Percentiles rank a stretch among this genome's conserved stretches.
Evolutionary conservation across 805 yeast species (phyloP).

Genomic region (Candida sithepensis): DNA sequence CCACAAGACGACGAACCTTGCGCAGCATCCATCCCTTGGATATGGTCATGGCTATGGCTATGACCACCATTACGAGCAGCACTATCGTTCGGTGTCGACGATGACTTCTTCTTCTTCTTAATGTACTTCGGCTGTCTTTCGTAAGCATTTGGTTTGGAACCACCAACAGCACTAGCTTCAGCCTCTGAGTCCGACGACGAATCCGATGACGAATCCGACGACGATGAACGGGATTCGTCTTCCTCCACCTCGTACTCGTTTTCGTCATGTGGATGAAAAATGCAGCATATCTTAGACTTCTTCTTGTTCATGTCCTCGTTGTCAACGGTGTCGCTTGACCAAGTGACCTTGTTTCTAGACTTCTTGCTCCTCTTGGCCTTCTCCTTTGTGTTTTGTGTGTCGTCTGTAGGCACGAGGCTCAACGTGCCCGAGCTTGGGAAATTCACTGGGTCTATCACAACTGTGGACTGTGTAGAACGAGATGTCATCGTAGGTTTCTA

Average conservation of each 20-base stretch:
- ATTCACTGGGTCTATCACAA: conserved; percentile 13
- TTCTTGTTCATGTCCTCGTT: conserved; percentile 87
- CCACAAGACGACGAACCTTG: background rate
- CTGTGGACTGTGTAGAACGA: conserved; percentile 10
- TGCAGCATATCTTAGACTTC: conserved; percentile 88
- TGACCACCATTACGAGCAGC: conserved; percentile 7
- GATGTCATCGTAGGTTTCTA: too few species aligned
- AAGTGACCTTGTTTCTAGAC: conserved; percentile 56
- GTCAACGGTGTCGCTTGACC: conserved; percentile 86
- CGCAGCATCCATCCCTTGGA: background rate
- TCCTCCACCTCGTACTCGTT: conserved; percentile 31
- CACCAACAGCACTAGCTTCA: conserved; percentile 11
- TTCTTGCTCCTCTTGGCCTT: conserved; percentile 17
- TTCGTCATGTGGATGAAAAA: conserved; percentile 75
- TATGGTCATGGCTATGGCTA: conserved; percentile 6
- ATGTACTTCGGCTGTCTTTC: conserved; percentile 75
- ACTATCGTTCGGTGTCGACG: background rate
- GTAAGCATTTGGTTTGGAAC: conserved; percentile 69
- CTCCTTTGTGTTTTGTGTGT: conserved; percentile 1
- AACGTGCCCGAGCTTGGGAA: conserved; percentile 16
- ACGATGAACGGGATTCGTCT: conserved; percentile 14
- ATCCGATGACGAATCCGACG: conserved; percentile 21
- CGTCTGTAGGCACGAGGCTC: conserved; percentile 14
- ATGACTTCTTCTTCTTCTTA: conserved; percentile 24
- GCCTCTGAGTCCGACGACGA: conserved; percentile 15